phyloP scores from a whole-genome alignment of 1,284 basidiomycete species.

The Ganoderma leucocontextum region DNA sequence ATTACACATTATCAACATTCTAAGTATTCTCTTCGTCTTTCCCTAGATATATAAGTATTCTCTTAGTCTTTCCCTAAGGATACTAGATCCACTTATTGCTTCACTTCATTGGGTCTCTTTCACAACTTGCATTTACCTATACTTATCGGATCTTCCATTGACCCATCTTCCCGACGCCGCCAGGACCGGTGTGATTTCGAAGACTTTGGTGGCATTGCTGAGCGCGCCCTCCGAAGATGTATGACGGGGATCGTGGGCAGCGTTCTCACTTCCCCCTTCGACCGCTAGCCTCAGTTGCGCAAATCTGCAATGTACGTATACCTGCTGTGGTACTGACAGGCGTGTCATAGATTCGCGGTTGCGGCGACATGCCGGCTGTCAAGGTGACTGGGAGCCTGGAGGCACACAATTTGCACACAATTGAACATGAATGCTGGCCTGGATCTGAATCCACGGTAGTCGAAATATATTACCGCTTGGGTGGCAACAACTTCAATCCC shows the following conservation, averaged over 20 bases:
- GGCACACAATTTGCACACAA: neutral
- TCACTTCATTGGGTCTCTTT: neutral
- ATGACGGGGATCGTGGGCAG: neutral
- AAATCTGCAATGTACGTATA: too few species aligned
- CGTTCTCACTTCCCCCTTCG: neutral
- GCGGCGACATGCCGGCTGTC: neutral
- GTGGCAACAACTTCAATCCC: neutral
- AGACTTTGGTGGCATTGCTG: neutral
- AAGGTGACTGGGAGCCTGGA: neutral
- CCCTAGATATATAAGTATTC: neutral
- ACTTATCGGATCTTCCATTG: constrained; percentile 1
- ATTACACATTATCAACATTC: neutral
- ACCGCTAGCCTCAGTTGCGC: neutral
- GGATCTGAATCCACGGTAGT: neutral
- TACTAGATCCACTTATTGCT: neutral
- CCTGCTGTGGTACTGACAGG: neutral
- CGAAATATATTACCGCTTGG: neutral
- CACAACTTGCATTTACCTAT: constrained; percentile 1
- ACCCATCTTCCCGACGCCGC: neutral
- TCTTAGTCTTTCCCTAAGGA: neutral
- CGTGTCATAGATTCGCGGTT: neutral
- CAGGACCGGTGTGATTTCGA: neutral
- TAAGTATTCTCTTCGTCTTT: neutral
- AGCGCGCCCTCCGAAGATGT: constrained; percentile 2
- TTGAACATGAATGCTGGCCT: neutral